Percentiles rank a stretch among this genome's conserved stretches.
Conservation (phyloP, 2,329 filamentous ascomycete genomes). For the Colletotrichum melonis region DNA sequence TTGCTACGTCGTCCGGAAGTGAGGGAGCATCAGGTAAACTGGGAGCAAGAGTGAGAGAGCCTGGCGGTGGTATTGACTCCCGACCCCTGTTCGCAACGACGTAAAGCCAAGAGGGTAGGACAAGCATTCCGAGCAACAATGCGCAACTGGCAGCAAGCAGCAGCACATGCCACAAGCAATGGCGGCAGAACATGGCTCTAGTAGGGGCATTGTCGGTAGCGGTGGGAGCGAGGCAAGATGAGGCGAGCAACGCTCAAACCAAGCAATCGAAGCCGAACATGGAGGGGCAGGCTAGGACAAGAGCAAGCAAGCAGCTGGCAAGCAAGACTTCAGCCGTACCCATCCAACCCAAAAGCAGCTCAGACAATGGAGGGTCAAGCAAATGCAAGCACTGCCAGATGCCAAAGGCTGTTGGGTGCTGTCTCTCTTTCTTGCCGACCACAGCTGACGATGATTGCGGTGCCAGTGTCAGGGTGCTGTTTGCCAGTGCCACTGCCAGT, state of each 20-base stretch:
- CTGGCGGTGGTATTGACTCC: not conserved
- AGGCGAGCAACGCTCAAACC: not conserved
- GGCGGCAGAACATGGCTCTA: not conserved
- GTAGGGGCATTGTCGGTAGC: conserved; percentile 14
- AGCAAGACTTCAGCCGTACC: conserved; percentile 19
- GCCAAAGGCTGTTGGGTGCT: not conserved
- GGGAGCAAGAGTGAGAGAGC: not conserved
- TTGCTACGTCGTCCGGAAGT: conserved; percentile 8
- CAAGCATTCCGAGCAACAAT: conserved; percentile 10
- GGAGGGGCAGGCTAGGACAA: not conserved
- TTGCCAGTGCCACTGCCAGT: not conserved
- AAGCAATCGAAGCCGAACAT: conserved; percentile 6
- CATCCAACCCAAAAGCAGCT: conserved; percentile 8
- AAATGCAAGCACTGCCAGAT: not conserved
- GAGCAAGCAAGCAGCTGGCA: not conserved
- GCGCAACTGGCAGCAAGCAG: conserved; percentile 7
- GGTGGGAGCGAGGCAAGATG: not conserved
- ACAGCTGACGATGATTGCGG: conserved; percentile 25
- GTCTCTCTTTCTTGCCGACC: conserved; percentile 7
- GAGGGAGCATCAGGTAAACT: not conserved
- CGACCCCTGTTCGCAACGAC: not conserved
- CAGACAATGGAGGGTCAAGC: not conserved
- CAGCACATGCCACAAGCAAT: conserved; percentile 13
- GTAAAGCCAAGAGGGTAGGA: conserved; percentile 3
- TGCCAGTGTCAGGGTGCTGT: no score